These are phyloP conservation scores for Fusarium caatingaense DNA, from an alignment of 2,329 filamentous ascomycete genomes.

Conservation along the genomic window DNA sequence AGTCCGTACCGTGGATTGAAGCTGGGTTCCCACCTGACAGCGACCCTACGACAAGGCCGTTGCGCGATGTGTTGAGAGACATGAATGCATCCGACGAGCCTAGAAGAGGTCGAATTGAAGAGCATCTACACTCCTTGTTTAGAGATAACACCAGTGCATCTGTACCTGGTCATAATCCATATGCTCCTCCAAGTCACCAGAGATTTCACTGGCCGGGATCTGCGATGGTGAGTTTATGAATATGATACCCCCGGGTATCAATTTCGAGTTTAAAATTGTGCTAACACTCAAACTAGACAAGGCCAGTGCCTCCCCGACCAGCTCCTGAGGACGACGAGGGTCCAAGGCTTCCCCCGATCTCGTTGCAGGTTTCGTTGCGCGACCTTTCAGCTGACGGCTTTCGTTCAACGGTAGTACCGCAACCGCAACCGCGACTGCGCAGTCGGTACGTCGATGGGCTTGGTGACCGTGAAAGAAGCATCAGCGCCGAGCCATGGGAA, in stretches of 20 bases:
- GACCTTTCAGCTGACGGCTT: constrained; percentile 1
- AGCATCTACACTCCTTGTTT: constrained; percentile 45
- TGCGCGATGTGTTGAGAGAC: constrained; percentile 45
- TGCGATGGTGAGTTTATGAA: constrained; percentile 39
- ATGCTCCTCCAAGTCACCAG: background rate
- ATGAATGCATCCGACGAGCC: constrained; percentile 41
- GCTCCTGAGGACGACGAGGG: constrained; percentile 1
- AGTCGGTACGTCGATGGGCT: constrained; percentile 71
- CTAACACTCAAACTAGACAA: constrained; percentile 28
- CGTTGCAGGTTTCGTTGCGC: constrained; percentile 4
- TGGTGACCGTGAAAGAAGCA: constrained; percentile 84
- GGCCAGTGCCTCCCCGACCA: background rate
- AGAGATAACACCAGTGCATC: constrained; percentile 25
- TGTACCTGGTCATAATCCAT: background rate
- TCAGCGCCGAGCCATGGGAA: constrained; percentile 85
- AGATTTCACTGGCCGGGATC: constrained; percentile 6
- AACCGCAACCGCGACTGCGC: constrained; percentile 21
- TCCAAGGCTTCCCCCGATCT: background rate
- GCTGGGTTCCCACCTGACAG: constrained; percentile 26
- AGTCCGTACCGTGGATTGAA: constrained; percentile 40
- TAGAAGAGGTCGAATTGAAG: constrained; percentile 45
- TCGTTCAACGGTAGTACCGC: background rate
- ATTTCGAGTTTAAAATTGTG: background rate
- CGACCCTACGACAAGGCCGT: constrained; percentile 31
- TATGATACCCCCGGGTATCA: background rate